Evolutionary conservation across 176 grass and related monocot genomes (phyloP).

Genomic region (Aechmea fasciata): DNA sequence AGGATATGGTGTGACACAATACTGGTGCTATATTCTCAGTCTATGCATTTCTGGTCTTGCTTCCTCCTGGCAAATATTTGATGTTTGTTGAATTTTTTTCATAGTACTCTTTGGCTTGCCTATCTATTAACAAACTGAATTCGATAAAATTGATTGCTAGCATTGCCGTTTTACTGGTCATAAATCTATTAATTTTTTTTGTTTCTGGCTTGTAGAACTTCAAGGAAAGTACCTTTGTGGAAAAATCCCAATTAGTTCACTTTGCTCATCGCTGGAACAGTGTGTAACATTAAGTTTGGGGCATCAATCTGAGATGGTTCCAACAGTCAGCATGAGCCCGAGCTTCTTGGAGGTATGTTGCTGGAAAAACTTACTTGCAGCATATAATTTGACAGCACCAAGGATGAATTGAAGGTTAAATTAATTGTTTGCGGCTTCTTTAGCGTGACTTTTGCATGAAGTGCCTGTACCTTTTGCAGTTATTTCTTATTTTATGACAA

Average conservation of each 20-base stretch:
- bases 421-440: neutral
- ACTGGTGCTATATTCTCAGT: no score
- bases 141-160: no score
- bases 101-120: slow-evolving; percentile 16
- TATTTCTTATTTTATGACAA: neutral
- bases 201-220: slow-evolving; percentile 39
- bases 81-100: no score
- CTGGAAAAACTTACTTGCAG: neutral
- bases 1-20: no score
- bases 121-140: slow-evolving; percentile 7
- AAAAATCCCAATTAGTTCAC: slow-evolving; percentile 58
- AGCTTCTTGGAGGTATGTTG: slow-evolving; percentile 55
- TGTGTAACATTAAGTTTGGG: slow-evolving; percentile 60
- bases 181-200: neutral
- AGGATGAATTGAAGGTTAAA: neutral
- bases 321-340: slow-evolving; percentile 51
- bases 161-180: neutral
- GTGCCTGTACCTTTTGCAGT: neutral
- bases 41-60: no score
- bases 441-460: neutral
- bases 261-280: slow-evolving; percentile 60
- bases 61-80: no score
- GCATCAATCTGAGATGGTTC: slow-evolving; percentile 38
- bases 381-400: neutral
- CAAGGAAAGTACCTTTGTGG: slow-evolving; percentile 80